Conservation (phyloP, 768 basidiomycete species). For the Trametes villosa region DNA sequence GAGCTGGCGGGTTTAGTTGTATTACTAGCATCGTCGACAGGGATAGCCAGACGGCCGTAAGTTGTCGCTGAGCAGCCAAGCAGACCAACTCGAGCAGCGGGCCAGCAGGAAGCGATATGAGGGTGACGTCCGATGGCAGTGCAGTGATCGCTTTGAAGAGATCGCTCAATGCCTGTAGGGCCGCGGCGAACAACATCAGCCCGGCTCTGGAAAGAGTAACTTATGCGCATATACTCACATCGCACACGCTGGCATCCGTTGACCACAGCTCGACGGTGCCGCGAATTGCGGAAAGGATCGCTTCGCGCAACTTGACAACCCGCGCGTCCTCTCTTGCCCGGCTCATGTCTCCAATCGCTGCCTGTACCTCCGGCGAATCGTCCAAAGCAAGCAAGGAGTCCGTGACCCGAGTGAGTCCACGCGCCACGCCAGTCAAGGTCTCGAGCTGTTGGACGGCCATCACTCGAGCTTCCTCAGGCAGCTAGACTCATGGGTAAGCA, state of each 20-base stretch:
- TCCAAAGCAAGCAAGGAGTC: conserved; percentile 70
- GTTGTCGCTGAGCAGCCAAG: conserved; percentile 66
- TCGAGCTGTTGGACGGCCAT: conserved; percentile 75
- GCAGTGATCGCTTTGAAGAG: conserved; percentile 86
- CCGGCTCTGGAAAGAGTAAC: no score
- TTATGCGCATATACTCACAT: conserved; percentile 58
- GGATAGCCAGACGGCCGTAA: conserved; percentile 85
- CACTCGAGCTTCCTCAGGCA: conserved; percentile 72
- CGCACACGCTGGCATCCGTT: conserved; percentile 73
- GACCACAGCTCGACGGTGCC: conserved; percentile 77
- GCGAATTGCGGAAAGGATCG: conserved; percentile 62
- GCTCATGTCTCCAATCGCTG: conserved; percentile 58
- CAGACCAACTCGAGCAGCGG: conserved; percentile 84
- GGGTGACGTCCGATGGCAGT: conserved; percentile 73
- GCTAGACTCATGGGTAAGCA: conserved; percentile 42
- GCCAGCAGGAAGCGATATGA: conserved; percentile 80
- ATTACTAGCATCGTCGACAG: conserved; percentile 79
- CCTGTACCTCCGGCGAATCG: conserved; percentile 53
- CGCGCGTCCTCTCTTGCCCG: conserved; percentile 66
- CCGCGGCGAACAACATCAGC: not conserved
- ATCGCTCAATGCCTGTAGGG: conserved; percentile 71
- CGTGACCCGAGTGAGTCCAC: conserved; percentile 78
- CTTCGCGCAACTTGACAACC: conserved; percentile 66
- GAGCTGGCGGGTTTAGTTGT: conserved; percentile 79
- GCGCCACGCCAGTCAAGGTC: conserved; percentile 82